These are phyloP conservation scores for Jacaranda copaia DNA, from an alignment of 257 asterid genomes.

Conservation along the genomic window DNA sequence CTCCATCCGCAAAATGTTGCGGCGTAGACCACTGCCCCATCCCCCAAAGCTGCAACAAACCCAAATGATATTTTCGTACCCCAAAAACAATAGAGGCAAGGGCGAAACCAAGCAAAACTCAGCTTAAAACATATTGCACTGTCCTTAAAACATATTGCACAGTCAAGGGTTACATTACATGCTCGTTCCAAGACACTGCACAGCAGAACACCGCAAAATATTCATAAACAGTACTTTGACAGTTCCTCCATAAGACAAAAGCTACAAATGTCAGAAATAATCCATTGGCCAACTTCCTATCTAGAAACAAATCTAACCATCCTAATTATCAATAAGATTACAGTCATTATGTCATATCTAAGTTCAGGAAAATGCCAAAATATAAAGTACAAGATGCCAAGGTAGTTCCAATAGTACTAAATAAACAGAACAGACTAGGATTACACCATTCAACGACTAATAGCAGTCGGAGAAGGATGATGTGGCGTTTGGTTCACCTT, in stretches of 20 bases:
- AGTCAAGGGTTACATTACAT: background rate
- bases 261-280: conserved; percentile 42
- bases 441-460: conserved; percentile 62
- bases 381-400: conserved; percentile 13
- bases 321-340: conserved; percentile 44
- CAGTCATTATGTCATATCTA: conserved; percentile 38
- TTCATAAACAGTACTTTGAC: conserved; percentile 7
- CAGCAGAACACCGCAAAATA: conserved; percentile 23
- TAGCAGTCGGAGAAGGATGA: conserved; percentile 71
- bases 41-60: no score
- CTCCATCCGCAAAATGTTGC: no score
- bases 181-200: background rate
- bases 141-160: background rate
- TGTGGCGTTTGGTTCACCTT: conserved; percentile 58
- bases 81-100: no score
- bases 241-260: conserved; percentile 40
- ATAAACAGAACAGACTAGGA: conserved; percentile 33
- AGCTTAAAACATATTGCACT: background rate
- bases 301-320: conserved; percentile 43
- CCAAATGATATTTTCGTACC: no score
- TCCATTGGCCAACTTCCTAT: conserved; percentile 28
- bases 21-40: no score
- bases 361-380: conserved; percentile 35
- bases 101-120: background rate
- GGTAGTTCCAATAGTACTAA: conserved; percentile 33